A percentile compares a stretch with the other conserved stretches of the same genome.
These are phyloP conservation scores for Cladosporium halotolerans DNA, from an alignment of 2,329 filamentous ascomycete genomes.

Conservation along the genomic window DNA sequence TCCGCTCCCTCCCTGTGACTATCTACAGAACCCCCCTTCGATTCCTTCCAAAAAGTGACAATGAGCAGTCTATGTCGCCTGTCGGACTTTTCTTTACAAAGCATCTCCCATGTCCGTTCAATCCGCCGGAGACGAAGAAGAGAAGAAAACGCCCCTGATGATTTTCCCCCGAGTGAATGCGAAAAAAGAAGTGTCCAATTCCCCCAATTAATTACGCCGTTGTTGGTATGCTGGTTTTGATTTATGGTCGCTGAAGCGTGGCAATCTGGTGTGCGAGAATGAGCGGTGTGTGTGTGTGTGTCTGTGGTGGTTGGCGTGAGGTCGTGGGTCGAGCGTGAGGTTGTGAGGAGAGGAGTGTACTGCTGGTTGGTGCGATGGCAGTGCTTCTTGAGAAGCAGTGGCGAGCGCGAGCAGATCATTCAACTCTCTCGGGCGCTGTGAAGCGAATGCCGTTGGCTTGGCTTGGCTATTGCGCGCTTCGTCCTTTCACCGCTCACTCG, in stretches of 20 bases:
- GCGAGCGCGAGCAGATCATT: neutral
- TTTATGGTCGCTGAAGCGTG: neutral
- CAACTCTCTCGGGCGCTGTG: neutral
- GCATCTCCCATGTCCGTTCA: too few relatives aligned
- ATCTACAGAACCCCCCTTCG: too few relatives aligned
- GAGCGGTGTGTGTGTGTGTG: neutral
- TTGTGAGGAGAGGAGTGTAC: neutral
- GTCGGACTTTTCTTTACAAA: too few relatives aligned
- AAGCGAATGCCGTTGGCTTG: too few relatives aligned
- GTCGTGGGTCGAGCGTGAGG: conserved; percentile 5
- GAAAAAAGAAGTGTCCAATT: too few relatives aligned
- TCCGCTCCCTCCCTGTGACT: too few relatives aligned
- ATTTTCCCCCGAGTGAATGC: too few relatives aligned
- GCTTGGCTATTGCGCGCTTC: neutral
- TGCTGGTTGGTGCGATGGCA: neutral
- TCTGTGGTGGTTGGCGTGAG: neutral
- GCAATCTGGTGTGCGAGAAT: neutral
- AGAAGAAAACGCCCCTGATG: too few relatives aligned
- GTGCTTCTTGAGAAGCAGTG: neutral
- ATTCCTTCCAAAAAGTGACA: too few relatives aligned
- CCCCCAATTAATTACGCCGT: too few relatives aligned
- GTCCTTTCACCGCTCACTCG: conserved; percentile 20
- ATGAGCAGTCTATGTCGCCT: too few relatives aligned
- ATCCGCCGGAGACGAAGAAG: too few relatives aligned
- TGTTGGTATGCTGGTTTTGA: neutral